phyloP scores from a whole-genome alignment of 2,329 filamentous ascomycete species.

The Stylonectria norvegica region DNA sequence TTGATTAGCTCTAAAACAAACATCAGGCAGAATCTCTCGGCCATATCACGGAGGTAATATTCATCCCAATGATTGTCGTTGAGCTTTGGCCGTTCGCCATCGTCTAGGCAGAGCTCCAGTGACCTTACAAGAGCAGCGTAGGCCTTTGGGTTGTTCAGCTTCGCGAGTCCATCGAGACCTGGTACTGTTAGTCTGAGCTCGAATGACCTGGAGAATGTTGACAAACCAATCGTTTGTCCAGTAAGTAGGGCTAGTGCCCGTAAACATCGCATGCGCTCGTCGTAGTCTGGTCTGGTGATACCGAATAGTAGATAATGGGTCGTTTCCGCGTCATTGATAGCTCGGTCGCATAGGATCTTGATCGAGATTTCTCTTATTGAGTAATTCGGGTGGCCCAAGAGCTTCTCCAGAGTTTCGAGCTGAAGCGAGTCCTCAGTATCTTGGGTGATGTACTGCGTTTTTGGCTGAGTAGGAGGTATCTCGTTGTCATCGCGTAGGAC shows the following conservation, averaged over 20 bases:
- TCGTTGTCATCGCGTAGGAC: constrained; percentile 62
- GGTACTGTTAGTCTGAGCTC: constrained; percentile 21
- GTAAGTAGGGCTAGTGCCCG: constrained; percentile 55
- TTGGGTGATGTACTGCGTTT: constrained; percentile 71
- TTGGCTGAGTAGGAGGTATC: constrained; percentile 61
- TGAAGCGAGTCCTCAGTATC: constrained; percentile 71
- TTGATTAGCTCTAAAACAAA: constrained; percentile 57
- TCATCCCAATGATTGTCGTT: constrained; percentile 59
- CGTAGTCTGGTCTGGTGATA: constrained; percentile 57
- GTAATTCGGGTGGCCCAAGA: constrained; percentile 68
- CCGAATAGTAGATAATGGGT: constrained; percentile 53
- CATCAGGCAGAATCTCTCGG: constrained; percentile 58
- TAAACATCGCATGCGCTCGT: constrained; percentile 55
- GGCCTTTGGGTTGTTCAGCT: constrained; percentile 48
- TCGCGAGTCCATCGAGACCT: constrained; percentile 39
- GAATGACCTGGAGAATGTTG: not conserved
- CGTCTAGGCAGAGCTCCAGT: constrained; percentile 53
- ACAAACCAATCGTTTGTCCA: constrained; percentile 34
- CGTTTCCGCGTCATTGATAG: constrained; percentile 55
- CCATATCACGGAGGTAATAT: constrained; percentile 58
- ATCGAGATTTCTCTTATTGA: constrained; percentile 67
- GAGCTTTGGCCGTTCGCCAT: constrained; percentile 49
- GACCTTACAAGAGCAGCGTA: constrained; percentile 59
- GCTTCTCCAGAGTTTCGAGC: constrained; percentile 61
- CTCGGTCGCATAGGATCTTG: constrained; percentile 54